Percentiles rank a stretch among this genome's conserved stretches.
phyloP scores from a whole-genome alignment of 768 basidiomycete genomes.

The Epithele typhae region DNA sequence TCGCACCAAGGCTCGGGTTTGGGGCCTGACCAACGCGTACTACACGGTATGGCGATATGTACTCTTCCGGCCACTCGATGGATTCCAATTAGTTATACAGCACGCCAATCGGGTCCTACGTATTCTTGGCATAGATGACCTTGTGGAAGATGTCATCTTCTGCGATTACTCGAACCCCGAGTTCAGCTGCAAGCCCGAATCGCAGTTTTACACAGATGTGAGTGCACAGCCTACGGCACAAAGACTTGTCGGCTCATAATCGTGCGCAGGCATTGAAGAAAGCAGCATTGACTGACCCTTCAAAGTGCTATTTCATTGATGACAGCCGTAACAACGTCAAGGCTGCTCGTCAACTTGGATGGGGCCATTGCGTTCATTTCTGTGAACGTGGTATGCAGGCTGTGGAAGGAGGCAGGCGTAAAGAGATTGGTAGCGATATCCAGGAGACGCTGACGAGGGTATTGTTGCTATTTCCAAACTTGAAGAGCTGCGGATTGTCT shows the following conservation, averaged over 20 bases:
- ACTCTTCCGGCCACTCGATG: too few relatives aligned
- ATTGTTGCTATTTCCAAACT: slow-evolving; percentile 52
- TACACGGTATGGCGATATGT: slow-evolving; percentile 40
- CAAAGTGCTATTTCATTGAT: slow-evolving; percentile 76
- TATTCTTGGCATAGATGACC: slow-evolving; percentile 69
- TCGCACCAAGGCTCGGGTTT: slow-evolving; percentile 69
- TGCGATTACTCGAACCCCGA: slow-evolving; percentile 68
- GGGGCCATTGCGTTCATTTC: slow-evolving; percentile 75
- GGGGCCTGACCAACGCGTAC: slow-evolving; percentile 88
- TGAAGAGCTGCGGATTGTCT: slow-evolving; percentile 64
- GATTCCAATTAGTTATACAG: slow-evolving; percentile 31
- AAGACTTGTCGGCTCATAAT: background rate
- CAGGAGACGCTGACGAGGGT: slow-evolving; percentile 37
- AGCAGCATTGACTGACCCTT: slow-evolving; percentile 58
- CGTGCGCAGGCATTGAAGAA: slow-evolving; percentile 54
- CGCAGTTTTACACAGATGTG: slow-evolving; percentile 64
- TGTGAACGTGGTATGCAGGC: slow-evolving; percentile 61
- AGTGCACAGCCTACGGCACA: slow-evolving; percentile 3
- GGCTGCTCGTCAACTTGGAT: slow-evolving; percentile 60
- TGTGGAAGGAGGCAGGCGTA: slow-evolving; percentile 58
- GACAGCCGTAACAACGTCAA: slow-evolving; percentile 69
- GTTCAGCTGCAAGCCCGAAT: slow-evolving; percentile 81
- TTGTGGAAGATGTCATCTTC: slow-evolving; percentile 68
- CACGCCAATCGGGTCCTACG: slow-evolving; percentile 77
- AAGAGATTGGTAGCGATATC: slow-evolving; percentile 35